A percentile compares a stretch with the other conserved stretches of the same genome.
These are phyloP conservation scores for Rhodomyrtus tomentosa DNA, from an alignment of 345 rosid genomes.

Conservation along the genomic window DNA sequence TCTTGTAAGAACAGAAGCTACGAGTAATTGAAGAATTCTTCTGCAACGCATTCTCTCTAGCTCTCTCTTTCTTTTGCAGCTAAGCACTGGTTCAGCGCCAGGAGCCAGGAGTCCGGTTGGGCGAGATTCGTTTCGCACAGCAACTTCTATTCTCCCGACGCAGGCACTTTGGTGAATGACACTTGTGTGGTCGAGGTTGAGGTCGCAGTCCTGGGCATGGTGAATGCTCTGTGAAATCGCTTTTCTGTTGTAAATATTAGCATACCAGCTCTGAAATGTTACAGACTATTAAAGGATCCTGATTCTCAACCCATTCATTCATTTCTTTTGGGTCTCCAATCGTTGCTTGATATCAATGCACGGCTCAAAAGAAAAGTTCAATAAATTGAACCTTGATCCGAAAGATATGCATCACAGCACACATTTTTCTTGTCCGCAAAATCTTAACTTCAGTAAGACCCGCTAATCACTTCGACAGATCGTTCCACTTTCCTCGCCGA, in stretches of 20 bases:
- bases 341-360: not conserved
- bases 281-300: not conserved
- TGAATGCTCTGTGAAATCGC: not conserved
- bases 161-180: slow-evolving; percentile 14
- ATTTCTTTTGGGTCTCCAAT: too few species aligned
- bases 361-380: not conserved
- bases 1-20: not conserved
- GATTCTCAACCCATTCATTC: too few species aligned
- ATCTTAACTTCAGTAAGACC: not conserved
- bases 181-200: slow-evolving; percentile 24
- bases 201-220: slow-evolving; percentile 18
- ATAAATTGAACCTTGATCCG: not conserved
- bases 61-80: slow-evolving; percentile 7
- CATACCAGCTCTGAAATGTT: not conserved
- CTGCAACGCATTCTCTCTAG: not conserved
- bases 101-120: slow-evolving; percentile 17
- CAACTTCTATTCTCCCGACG: not conserved
- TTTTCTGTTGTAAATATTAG: not conserved
- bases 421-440: not conserved
- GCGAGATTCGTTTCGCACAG: slow-evolving; percentile 8
- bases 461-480: not conserved
- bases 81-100: slow-evolving; percentile 18
- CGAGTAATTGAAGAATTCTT: not conserved
- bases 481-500: not conserved
- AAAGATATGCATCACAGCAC: not conserved